Conservation (phyloP, 2,329 filamentous ascomycete genomes). For the Trichoderma koningiopsis region DNA sequence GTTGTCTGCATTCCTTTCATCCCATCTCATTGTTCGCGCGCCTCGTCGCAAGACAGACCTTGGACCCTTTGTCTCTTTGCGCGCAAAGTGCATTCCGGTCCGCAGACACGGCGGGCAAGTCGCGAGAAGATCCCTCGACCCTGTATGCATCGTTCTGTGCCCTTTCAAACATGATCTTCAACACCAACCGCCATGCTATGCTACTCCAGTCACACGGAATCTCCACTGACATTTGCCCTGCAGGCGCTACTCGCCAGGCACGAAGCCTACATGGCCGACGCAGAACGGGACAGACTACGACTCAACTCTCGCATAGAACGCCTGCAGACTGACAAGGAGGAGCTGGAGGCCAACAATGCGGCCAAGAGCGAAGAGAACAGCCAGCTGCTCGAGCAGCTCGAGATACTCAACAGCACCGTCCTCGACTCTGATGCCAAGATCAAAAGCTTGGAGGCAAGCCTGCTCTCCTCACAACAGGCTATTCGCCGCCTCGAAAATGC, state of each 20-base stretch:
- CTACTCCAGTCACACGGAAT: slow-evolving; percentile 32
- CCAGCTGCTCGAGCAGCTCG: slow-evolving; percentile 77
- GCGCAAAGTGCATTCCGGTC: slow-evolving; percentile 11
- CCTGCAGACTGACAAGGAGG: slow-evolving; percentile 73
- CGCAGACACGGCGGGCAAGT: neutral
- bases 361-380: slow-evolving; percentile 82
- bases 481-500: slow-evolving; percentile 73
- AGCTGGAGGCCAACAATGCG: slow-evolving; percentile 76
- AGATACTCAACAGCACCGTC: slow-evolving; percentile 77
- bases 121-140: neutral
- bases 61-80: neutral
- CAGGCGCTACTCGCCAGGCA: slow-evolving; percentile 91
- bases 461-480: slow-evolving; percentile 77
- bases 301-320: slow-evolving; percentile 73
- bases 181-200: slow-evolving; percentile 1
- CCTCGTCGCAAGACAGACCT: neutral
- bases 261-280: slow-evolving; percentile 91
- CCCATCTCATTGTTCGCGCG: slow-evolving; percentile 3
- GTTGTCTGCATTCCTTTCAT: neutral
- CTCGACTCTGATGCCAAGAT: slow-evolving; percentile 79
- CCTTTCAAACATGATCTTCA: neutral
- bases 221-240: slow-evolving; percentile 70
- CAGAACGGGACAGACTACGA: slow-evolving; percentile 78
- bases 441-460: slow-evolving; percentile 71
- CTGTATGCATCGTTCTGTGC: slow-evolving; percentile 10